Evolutionary conservation across 768 basidiomycete species (phyloP), one percentile per base, ranked within the genome.

Genomic region (Pleurotus sapidus): DNA sequence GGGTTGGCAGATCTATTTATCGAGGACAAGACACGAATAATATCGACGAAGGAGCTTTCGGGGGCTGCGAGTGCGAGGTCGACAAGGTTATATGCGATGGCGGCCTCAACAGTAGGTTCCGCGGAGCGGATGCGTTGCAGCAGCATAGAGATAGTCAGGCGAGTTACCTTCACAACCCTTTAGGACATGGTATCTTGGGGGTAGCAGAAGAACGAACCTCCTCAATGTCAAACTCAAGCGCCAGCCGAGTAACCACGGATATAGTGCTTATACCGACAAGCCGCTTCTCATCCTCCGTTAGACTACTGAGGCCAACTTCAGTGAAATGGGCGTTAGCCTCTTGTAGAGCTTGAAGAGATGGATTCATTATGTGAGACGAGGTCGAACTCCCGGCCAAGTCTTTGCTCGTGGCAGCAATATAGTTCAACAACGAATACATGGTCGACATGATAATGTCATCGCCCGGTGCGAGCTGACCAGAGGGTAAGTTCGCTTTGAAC

Each of bases 341-440:
- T 24, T 75, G 66, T 1, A 74, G 70, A 5, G 70, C 67, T 57
- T 77, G 73, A 2, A 79, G 69, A 2, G 77, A 74, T 56, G 77
- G 72, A 40, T 72, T 73, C 51, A 74, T 66, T 57, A 77, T 57
- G 50, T 81, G 75, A 7, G 78, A 69, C 39, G 72, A 77, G 34
- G 63, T 72, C 2, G 80, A 74, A 49, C 66, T 72, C 49, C 89
- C 88, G 37, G 79, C 79, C 34, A 84, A 81, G 47, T 91, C 90
- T 66, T 89, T 91, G 75, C 86, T 88, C 2, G 92, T 87, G 3
- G 90, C 86, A 1, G 91, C 86, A 58, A 98, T 88, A 68, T 91
- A 90, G 68, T 98, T 98, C 59, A 98, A 79, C 11, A 98, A 82
- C 4, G 96, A 97, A 70, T 98, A 98, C 86, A 98, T 89, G 63